A percentile compares a stretch with the other conserved stretches of the same genome.
Conservation (phyloP, 352 stramenopile genomes). For the Phytophthora multivora region DNA sequence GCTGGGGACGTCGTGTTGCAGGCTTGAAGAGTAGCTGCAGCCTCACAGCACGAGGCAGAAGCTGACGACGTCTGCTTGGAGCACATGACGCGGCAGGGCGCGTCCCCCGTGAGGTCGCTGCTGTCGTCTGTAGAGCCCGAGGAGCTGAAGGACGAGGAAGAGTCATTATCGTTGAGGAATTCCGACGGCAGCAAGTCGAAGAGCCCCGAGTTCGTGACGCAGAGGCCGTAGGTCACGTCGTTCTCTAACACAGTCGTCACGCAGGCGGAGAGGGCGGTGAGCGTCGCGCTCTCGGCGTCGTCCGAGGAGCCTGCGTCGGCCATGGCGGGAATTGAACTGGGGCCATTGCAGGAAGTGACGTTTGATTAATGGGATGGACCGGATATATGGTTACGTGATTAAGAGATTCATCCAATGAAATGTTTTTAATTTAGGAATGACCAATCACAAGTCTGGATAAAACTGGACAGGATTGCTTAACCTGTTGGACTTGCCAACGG, state of each 20-base stretch:
- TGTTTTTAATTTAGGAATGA: too few species aligned
- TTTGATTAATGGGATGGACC: conserved; percentile 15
- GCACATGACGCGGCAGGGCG: conserved; percentile 45
- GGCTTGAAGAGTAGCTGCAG: conserved; percentile 14
- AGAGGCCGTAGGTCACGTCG: conserved; percentile 54
- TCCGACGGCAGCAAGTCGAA: conserved; percentile 37
- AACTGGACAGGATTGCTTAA: conserved; percentile 1
- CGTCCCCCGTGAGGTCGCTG: conserved; percentile 21
- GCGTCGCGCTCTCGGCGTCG: conserved; percentile 27
- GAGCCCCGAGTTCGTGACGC: conserved; percentile 67
- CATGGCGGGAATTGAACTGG: conserved; percentile 22
- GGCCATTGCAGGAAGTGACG: neutral
- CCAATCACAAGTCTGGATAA: neutral
- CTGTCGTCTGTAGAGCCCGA: conserved; percentile 1
- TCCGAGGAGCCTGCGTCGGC: conserved; percentile 32
- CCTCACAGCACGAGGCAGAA: conserved; percentile 42
- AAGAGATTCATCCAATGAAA: too few species aligned
- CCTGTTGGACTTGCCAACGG: neutral
- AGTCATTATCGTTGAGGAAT: conserved; percentile 13
- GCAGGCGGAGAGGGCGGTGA: conserved; percentile 40
- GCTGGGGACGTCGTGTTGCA: conserved; percentile 38
- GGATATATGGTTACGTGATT: too few species aligned
- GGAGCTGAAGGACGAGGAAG: conserved; percentile 2
- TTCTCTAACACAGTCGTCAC: conserved; percentile 38
- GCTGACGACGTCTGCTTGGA: conserved; percentile 33